These are phyloP conservation scores for Globisporangium heterothallicum DNA, from an alignment of 352 stramenopile species.

Conservation along the genomic window DNA sequence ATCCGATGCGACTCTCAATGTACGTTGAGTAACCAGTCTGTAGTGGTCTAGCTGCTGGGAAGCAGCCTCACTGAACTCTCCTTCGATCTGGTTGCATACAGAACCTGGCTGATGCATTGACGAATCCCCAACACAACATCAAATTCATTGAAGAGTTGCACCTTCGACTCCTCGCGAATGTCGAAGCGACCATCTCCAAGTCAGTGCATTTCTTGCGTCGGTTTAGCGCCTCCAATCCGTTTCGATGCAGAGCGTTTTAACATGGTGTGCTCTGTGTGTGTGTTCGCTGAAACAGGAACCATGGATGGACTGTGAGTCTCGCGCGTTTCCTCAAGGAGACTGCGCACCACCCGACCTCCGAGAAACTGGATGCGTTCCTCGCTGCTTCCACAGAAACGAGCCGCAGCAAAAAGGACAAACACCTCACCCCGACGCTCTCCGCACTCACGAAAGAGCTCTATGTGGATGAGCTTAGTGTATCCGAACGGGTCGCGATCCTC, in stretches of 20 bases:
- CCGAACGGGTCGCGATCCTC: slow-evolving; percentile 39
- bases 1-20: slow-evolving; percentile 36
- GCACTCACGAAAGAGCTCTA: slow-evolving; percentile 29
- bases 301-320: slow-evolving; percentile 39
- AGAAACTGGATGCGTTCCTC: slow-evolving; percentile 10
- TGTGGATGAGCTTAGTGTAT: slow-evolving; percentile 30
- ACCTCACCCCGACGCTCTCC: slow-evolving; percentile 10
- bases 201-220: slow-evolving; percentile 20
- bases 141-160: slow-evolving; percentile 42
- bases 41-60: too few species aligned
- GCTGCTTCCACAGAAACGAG: neutral
- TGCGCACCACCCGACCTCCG: slow-evolving; percentile 19
- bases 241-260: too few species aligned
- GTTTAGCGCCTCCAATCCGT: too few species aligned
- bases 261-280: neutral
- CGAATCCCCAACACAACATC: slow-evolving; percentile 22
- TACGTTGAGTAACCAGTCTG: too few species aligned
- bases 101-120: slow-evolving; percentile 31
- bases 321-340: slow-evolving; percentile 36
- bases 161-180: slow-evolving; percentile 34
- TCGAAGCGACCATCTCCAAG: slow-evolving; percentile 41
- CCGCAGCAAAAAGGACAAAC: slow-evolving; percentile 14
- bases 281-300: slow-evolving; percentile 22
- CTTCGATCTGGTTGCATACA: neutral
- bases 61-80: neutral